Base-by-base conservation (phyloP, 176 grass and related monocot species). In the Microstegium vimineum region DNA sequence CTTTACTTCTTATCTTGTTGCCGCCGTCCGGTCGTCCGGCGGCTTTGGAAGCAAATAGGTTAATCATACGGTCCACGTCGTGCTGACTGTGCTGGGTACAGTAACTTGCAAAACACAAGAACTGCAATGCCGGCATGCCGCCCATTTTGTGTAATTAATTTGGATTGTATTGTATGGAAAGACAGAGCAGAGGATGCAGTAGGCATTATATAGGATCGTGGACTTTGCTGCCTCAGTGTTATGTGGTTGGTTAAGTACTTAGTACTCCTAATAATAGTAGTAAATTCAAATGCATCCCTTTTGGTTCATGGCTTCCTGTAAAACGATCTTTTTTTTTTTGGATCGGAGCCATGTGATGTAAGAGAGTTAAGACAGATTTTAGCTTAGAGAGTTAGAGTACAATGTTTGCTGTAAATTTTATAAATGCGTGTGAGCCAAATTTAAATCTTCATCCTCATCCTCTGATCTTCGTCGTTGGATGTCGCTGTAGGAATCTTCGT, bases 11-110 rank as follows among this genome's bases (percentile, higher is more conserved):
- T 52, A 36, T 54, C 64, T 16, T 57, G 8, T 54, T 54, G 51
- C 51, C 51, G 51, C 51, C 51, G 51, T 54, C 51, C 51, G 51
- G 51, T 5, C 6, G 36, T n/a, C 51, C 51, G 64, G 78, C 78
- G 45, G 78, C 64, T 80, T 80, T 80, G 65, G 78, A 69, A 81
- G 31, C 46, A 28, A 56, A 37, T 69, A 69, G 45, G 4, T 38
- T 80, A 80, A 80, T 26, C n/a, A 11, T 68, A 26, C 13, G 3
- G 43, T 56, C 45, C 1, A 20, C 64, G 36, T 80, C 63, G 14
- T 69, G 78, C 64, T 80, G 78, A 80, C 78, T 80, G 43, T 52
- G 17, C 43, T 23, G 16, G 43, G 49, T n/a, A n/a, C n/a, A n/a
- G n/a, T n/a, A n/a, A n/a, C n/a, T 79, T 66, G 51, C 47, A 54